Evolutionary conservation across 495 filamentous ascomycete genomes (phyloP), one percentile per base, ranked within the genome.

Genomic region (Aspergillus baeticus): DNA sequence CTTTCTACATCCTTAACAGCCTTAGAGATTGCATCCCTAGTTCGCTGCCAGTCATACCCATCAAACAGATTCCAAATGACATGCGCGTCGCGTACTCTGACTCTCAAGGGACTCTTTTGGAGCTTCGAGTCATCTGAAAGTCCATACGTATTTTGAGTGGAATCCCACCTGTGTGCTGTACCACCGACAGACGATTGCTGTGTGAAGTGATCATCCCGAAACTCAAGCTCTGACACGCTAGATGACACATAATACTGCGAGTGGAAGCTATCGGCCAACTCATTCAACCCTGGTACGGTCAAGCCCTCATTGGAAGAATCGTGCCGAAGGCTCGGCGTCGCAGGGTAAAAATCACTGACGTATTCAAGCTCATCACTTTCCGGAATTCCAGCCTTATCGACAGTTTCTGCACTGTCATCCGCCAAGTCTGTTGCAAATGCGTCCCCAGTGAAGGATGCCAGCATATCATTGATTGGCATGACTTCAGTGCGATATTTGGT

Each of bases 41-140:
- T 98, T 26, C 82, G 77, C 61, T 85, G 84, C 95, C 95, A 99
- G 70, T 99, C 95, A 66, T 96, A 99, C 6, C 95, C 95, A 72
- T 99, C 95, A 67, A 91, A 96, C 2, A 99, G 76, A 67, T 99
- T 96, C 95, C 95, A 99, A 58, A 98, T 96, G 43, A 96, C 75
- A 67, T 98, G 90, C 13, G 95, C 85, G 68, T 96, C 91, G 5
- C 90, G 84, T 14, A 97, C 79, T 31, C 84, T 81, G 8, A 98
- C 76, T 55, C 84, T 84, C 20, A 98, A 75, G 13, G 94, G 93
- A 59, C 86, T 89, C 45, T 76, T 71, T 26, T 76, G 77, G n/a
- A 86, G 68, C 57, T 85, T 87, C 10, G 72, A 66, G 33, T 86
- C 81, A 55, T 88, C 85, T 8, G 77, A 72, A 10, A 82, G 75